Evolutionary conservation across 1,284 basidiomycete species (phyloP), one percentile per base, ranked within the genome.

Genomic region (Crucibulum parvulum): DNA sequence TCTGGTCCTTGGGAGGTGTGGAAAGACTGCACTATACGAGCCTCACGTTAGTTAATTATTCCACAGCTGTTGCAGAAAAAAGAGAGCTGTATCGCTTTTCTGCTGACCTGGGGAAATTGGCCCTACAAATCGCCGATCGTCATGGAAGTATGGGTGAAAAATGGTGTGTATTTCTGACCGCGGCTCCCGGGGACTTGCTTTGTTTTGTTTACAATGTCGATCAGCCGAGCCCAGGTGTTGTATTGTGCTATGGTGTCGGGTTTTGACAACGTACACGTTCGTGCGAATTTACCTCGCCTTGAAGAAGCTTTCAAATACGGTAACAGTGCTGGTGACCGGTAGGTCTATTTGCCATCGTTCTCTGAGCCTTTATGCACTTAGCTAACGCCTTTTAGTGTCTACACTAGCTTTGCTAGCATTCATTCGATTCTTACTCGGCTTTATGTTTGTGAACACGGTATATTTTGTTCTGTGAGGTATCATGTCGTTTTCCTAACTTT

Each of bases 291-390:
- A 31, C 79, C 83, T n/a, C 81, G 85, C 10, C 72, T 89, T 41
- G 86, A 89, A 66, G 81, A 87, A 64, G 87, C 87, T 7, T 75
- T 87, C 37, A 86, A 88, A 67, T 87, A 85, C 64, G 89, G 88
- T 1, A 81, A 85, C 54, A 87, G 86, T 59, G 85, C 88, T 31
- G 89, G 89, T 36, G 89, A 91, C 68, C 81, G 86, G 86, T 88
- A 60, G 60, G 75, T 52, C n/a, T 50, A 37, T 10, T 38, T 18
- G n/a, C 9, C 11, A 15, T 50, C n/a, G 11, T 6, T 41, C 24
- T 35, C 36, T 53, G 45, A 50, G 55, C 37, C 51, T 58, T 46
- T 34, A 36, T 8, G 35, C 10, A 47, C 6, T 37, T 52, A 47
- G n/a, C 39, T n/a, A 48, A 48, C 47, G n/a, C n/a, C 39, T 51